Evolutionary conservation across 768 basidiomycete species (phyloP).

Genomic region (Vishniacozyma victoriae): DNA sequence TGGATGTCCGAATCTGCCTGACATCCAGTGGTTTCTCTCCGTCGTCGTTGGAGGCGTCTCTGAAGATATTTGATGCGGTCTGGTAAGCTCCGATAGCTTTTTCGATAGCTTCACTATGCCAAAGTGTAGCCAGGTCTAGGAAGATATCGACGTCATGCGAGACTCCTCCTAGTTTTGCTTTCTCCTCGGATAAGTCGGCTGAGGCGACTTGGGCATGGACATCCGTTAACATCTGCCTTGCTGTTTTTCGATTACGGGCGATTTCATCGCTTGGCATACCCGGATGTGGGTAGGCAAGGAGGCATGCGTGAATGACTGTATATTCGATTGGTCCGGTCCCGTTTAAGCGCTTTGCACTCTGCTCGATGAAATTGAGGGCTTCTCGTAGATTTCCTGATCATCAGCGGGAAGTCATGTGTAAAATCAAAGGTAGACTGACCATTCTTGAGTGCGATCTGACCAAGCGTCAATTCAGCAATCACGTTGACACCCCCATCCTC

Average conservation of each 20-base stretch:
- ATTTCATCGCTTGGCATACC: conserved; percentile 70
- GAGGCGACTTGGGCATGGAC: conserved; percentile 43
- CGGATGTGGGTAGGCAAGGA: conserved; percentile 75
- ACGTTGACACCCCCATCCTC: conserved; percentile 58
- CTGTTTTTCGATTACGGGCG: conserved; percentile 62
- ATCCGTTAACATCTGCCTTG: conserved; percentile 72
- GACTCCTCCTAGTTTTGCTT: conserved; percentile 53
- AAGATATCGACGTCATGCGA: conserved; percentile 79
- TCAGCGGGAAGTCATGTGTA: neutral
- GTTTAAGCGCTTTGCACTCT: conserved; percentile 39
- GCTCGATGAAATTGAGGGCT: conserved; percentile 46
- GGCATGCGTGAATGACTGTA: conserved; percentile 77
- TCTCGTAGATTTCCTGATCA: conserved; percentile 41
- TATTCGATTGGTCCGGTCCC: conserved; percentile 64
- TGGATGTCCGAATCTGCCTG: conserved; percentile 63
- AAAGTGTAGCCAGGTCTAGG: conserved; percentile 80
- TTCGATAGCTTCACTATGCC: conserved; percentile 74
- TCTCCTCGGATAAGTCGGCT: conserved; percentile 54
- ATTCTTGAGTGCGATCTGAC: conserved; percentile 77
- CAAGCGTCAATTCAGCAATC: conserved; percentile 70
- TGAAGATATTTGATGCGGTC: conserved; percentile 61
- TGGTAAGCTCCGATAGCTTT: conserved; percentile 66
- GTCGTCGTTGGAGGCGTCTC: conserved; percentile 50
- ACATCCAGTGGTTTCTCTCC: conserved; percentile 16
- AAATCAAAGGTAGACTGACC: conserved; percentile 50